Evolutionary conservation across 345 rosid species (phyloP).

Genomic region (Eucalyptus curtisii): DNA sequence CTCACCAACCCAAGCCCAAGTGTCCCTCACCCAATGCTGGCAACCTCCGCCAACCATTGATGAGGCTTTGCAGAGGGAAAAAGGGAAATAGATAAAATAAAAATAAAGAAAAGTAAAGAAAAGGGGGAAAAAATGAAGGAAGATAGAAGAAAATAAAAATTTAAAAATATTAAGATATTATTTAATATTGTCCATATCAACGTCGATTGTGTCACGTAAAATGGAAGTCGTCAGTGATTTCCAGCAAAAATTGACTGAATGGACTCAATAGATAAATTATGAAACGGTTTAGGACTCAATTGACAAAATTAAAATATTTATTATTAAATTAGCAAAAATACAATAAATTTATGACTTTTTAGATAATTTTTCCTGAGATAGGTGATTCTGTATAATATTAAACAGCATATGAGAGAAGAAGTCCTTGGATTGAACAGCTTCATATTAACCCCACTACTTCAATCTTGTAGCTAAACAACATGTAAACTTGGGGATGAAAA

Average conservation of each 20-base stretch:
- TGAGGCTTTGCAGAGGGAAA: background rate
- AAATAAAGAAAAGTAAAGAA: too few relatives aligned
- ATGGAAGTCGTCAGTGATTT: background rate
- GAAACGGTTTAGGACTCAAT: rapidly evolving
- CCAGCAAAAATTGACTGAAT: rapidly evolving
- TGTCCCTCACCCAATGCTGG: rapidly evolving
- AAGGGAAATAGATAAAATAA: too few relatives aligned
- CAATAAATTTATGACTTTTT: too few relatives aligned
- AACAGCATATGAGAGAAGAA: background rate
- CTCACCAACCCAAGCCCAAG: background rate
- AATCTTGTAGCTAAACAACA: background rate
- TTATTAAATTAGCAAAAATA: too few relatives aligned
- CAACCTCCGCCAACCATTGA: background rate
- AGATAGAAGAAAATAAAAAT: too few relatives aligned
- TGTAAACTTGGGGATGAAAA: background rate
- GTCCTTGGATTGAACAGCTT: background rate
- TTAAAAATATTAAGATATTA: too few relatives aligned
- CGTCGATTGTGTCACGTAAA: too few relatives aligned
- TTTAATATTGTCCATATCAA: background rate
- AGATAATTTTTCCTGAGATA: too few relatives aligned
- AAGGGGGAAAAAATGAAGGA: background rate
- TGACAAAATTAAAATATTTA: rapidly evolving
- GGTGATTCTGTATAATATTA: background rate
- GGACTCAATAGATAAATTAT: rapidly evolving
- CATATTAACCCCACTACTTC: background rate